Percentiles rank a stretch among this genome's conserved stretches.
These are phyloP conservation scores for Meripilus lineatus DNA, from an alignment of 1,284 basidiomycete genomes.

Conservation along the genomic window DNA sequence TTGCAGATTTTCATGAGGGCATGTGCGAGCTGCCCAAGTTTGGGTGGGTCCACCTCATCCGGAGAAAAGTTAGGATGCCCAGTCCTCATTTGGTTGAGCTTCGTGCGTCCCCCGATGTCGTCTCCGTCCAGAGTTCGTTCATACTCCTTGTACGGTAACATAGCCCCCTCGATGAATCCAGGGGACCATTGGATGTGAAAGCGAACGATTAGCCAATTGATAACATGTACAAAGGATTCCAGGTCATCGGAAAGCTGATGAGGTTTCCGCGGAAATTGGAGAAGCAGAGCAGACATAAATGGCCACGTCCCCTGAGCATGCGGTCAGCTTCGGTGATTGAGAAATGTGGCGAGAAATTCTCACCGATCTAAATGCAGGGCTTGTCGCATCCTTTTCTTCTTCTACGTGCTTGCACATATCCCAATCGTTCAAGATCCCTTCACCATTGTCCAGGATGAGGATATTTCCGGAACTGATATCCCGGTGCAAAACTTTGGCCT, in stretches of 20 bases:
- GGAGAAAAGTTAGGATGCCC: too few relatives aligned
- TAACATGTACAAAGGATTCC: constrained; percentile 5
- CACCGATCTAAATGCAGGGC: not conserved
- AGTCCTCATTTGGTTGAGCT: not conserved
- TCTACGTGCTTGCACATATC: not conserved
- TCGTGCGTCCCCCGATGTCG: not conserved
- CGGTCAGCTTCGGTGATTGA: not conserved
- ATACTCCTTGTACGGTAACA: not conserved
- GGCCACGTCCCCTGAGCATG: constrained; percentile 1
- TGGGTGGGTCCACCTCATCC: too few relatives aligned
- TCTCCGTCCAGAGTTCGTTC: not conserved
- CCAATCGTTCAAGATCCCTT: not conserved
- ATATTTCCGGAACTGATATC: constrained; percentile 8
- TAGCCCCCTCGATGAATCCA: not conserved
- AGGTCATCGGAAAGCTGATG: constrained; percentile 3
- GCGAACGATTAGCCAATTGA: not conserved
- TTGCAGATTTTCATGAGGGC: too few relatives aligned
- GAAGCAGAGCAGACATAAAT: not conserved
- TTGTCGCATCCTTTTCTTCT: not conserved
- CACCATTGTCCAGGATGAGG: not conserved
- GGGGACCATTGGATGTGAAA: not conserved
- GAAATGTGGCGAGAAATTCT: not conserved
- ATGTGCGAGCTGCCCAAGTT: too few relatives aligned
- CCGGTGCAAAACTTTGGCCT: constrained; percentile 1
- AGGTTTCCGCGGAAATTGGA: constrained; percentile 2